Evolutionary conservation across 495 filamentous ascomycete species (phyloP).

Genomic region (Pseudoneurospora amorphoporcata): DNA sequence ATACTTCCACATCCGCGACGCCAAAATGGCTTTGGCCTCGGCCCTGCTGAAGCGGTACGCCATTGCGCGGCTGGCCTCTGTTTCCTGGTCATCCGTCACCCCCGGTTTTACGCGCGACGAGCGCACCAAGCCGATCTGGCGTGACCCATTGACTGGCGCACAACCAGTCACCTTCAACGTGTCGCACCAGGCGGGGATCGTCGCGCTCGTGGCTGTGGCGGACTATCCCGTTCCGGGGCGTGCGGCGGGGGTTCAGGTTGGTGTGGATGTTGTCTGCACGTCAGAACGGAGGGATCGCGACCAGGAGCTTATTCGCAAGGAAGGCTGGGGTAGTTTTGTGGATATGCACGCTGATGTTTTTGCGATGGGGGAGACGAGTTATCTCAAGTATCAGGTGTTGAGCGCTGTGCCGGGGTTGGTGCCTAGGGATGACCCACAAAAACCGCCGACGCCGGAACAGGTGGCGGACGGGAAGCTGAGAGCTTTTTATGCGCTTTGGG

Average conservation of each 20-base stretch:
- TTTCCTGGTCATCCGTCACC: slow-evolving; percentile 55
- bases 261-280: slow-evolving; percentile 66
- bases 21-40: slow-evolving; percentile 61
- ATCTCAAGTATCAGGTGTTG: slow-evolving; percentile 27
- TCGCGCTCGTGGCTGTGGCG: slow-evolving; percentile 41
- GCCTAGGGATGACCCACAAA: neutral
- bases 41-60: slow-evolving; percentile 70
- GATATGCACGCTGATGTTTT: slow-evolving; percentile 77
- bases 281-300: slow-evolving; percentile 54
- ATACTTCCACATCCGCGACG: slow-evolving; percentile 54
- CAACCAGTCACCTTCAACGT: slow-evolving; percentile 70
- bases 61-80: slow-evolving; percentile 46
- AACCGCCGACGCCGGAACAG: slow-evolving; percentile 12
- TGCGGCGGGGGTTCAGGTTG: slow-evolving; percentile 31
- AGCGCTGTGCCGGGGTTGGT: slow-evolving; percentile 13
- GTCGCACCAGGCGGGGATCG: slow-evolving; percentile 74
- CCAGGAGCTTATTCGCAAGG: slow-evolving; percentile 29
- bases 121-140: slow-evolving; percentile 50
- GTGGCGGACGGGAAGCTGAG: slow-evolving; percentile 40
- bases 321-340: slow-evolving; percentile 57
- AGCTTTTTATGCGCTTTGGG: slow-evolving; percentile 82
- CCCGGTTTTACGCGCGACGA: slow-evolving; percentile 42
- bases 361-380: slow-evolving; percentile 29
- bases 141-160: slow-evolving; percentile 15
- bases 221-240: slow-evolving; percentile 16